Conservation (phyloP, 2,329 filamentous ascomycete species). For the Aureobasidium sp. region DNA sequence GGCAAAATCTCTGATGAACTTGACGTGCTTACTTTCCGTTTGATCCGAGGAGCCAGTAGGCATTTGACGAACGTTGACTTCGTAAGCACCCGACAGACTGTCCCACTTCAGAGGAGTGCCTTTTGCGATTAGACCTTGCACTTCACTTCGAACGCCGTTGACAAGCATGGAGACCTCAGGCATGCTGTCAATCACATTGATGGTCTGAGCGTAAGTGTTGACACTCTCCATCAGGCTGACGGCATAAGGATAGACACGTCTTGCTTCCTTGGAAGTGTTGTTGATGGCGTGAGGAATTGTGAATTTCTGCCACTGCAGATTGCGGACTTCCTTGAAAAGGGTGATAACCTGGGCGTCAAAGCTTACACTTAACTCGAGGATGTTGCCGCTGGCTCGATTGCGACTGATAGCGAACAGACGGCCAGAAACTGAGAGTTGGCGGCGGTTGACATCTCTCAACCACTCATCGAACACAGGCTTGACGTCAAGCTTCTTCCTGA, state of each 20-base stretch:
- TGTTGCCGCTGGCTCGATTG: conserved; percentile 83
- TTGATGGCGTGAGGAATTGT: conserved; percentile 89
- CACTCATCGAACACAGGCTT: conserved; percentile 91
- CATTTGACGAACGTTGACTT: conserved; percentile 66
- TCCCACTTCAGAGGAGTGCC: conserved; percentile 92
- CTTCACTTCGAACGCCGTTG: conserved; percentile 85
- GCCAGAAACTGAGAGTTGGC: conserved; percentile 85
- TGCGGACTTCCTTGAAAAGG: conserved; percentile 96
- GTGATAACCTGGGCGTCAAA: conserved; percentile 97
- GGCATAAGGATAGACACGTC: conserved; percentile 94
- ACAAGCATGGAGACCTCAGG: conserved; percentile 78
- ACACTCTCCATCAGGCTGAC: conserved; percentile 98
- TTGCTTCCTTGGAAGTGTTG: conserved; percentile 97
- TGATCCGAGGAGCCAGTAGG: conserved; percentile 48
- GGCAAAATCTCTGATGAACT: conserved; percentile 92
- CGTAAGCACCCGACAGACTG: conserved; percentile 94
- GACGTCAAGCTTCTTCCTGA: conserved; percentile 93
- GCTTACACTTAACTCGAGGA: conserved; percentile 82
- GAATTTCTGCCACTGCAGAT: conserved; percentile 90
- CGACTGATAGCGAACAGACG: conserved; percentile 83
- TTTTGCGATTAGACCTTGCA: conserved; percentile 73
- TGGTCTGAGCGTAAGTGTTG: conserved; percentile 83
- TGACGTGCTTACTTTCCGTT: conserved; percentile 84
- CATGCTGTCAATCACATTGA: conserved; percentile 76
- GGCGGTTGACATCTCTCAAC: conserved; percentile 79